Evolutionary conservation across 495 filamentous ascomycete species (phyloP).

Genomic region (Parathielavia hyrcaniae): DNA sequence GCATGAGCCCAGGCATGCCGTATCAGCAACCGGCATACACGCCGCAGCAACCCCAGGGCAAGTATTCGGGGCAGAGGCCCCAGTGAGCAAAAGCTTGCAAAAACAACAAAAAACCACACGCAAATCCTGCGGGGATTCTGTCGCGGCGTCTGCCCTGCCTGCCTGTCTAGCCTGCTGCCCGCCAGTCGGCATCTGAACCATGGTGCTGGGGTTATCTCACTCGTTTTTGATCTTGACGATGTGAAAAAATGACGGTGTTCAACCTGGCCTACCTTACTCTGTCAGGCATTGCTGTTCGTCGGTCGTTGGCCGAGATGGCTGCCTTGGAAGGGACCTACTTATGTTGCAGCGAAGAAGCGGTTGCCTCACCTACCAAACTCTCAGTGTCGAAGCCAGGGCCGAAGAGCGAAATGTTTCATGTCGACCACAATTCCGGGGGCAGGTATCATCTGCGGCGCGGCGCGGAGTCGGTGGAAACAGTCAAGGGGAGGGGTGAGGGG

Average conservation of each 20-base stretch:
- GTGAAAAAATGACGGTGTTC: neutral
- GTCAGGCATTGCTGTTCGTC: neutral
- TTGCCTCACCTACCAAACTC: no score
- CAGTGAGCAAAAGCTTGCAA: constrained; percentile 22
- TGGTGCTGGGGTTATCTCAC: constrained; percentile 1
- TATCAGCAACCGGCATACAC: constrained; percentile 63
- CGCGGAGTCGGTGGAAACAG: no score
- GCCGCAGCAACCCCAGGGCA: constrained; percentile 61
- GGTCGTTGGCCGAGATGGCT: no score
- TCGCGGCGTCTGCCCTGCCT: neutral
- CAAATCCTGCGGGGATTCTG: neutral
- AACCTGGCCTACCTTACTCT: neutral
- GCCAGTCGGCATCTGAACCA: neutral
- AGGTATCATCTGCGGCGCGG: no score
- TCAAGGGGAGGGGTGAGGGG: no score
- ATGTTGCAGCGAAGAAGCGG: no score
- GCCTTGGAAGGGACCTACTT: no score
- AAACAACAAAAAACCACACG: no score
- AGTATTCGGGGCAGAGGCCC: constrained; percentile 42
- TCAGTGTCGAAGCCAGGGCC: no score
- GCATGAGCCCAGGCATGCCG: constrained; percentile 59
- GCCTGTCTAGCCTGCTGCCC: neutral
- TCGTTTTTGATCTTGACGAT: neutral
- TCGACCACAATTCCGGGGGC: no score
- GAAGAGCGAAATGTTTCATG: no score